Base-by-base conservation (phyloP, 1,139 yeast species). In the Taphrina betulina region DNA sequence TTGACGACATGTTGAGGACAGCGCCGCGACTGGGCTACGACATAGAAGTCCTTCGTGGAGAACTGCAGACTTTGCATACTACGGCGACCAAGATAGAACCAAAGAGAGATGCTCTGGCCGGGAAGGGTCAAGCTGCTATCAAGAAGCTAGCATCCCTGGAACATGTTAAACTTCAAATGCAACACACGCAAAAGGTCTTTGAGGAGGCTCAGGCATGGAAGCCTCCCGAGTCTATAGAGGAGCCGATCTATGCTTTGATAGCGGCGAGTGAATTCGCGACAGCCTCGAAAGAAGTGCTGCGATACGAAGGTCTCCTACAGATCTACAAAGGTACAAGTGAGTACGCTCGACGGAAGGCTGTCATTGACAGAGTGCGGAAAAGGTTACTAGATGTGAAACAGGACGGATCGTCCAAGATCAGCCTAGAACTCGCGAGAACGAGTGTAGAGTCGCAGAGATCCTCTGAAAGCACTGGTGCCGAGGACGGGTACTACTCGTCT, bases 241-340 rank as follows among this genome's bases (percentile, higher is more conserved):
- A 42, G 17, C 12, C 20, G 4, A 41, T 52, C 10, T 50, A 42
- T 3, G 44, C 17, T 5, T 16, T 52, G 28, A 52, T 52, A 31
- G 10, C 41, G 1, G 14, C 33, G 10, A 52, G 36, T 20, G 28
- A 31, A 16, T 20, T 26, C 29, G 20, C 41, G 8, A 10, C 35
- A 12, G 56, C 56, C 7, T 31, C 42, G 8, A 14, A 42, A 10
- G 28, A 29, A 28, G 20, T 52, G 19, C 10, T 43, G 12, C 20
- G 26, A 33, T 42, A 43, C 14, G 50, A 52, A 16, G 36, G 42
- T 10, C 28, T 52, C 19, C 14, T 52, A 33, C 33, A 52, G 14
- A 51, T 52, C 33, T 52, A 46, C 31, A 20, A 23, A 33, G 56
- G 43, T 29, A 52, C 56, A 28, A 52, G 50, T 24, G 56, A 52